Percentiles rank a stretch among this genome's conserved stretches.
Conservation (phyloP, 768 basidiomycete genomes). For the Pisolithus sp. region DNA sequence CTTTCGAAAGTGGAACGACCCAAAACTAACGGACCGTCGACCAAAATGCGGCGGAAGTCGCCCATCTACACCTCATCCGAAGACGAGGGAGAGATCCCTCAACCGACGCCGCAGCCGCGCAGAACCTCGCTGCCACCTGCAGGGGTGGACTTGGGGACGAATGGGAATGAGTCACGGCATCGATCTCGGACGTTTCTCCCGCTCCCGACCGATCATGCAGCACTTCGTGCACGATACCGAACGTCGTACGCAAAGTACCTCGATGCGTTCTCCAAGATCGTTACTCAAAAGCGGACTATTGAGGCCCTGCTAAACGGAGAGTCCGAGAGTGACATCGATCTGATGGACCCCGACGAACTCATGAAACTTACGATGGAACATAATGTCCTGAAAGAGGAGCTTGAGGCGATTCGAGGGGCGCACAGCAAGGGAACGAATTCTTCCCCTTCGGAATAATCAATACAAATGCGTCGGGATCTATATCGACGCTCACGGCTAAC, state of each 20-base stretch:
- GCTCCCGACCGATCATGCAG: slow-evolving; percentile 42
- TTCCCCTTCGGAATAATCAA: slow-evolving; percentile 10
- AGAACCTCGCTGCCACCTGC: slow-evolving; percentile 24
- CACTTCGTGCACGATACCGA: slow-evolving; percentile 49
- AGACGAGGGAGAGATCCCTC: slow-evolving; percentile 42
- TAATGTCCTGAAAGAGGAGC: slow-evolving; percentile 43
- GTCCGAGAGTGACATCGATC: slow-evolving; percentile 48
- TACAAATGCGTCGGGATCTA: no score
- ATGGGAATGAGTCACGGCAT: slow-evolving; percentile 14
- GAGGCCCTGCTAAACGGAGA: slow-evolving; percentile 48
- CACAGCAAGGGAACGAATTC: slow-evolving; percentile 24
- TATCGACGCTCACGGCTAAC: no score
- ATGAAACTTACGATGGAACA: slow-evolving; percentile 38
- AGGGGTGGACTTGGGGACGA: slow-evolving; percentile 13
- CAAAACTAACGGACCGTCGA: slow-evolving; percentile 10
- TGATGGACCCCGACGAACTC: slow-evolving; percentile 51
- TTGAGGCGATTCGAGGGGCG: slow-evolving; percentile 42
- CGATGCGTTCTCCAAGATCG: slow-evolving; percentile 38
- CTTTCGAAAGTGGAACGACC: slow-evolving; percentile 15
- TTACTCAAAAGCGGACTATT: slow-evolving; percentile 45
- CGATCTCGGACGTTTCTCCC: slow-evolving; percentile 29
- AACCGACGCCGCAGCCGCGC: slow-evolving; percentile 15
- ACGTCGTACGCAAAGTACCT: slow-evolving; percentile 48
- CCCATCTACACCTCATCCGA: slow-evolving; percentile 66
- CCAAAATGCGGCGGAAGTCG: slow-evolving; percentile 45